Evolutionary conservation across 2,329 filamentous ascomycete species (phyloP).

Genomic region (Diaporthe caulivora): DNA sequence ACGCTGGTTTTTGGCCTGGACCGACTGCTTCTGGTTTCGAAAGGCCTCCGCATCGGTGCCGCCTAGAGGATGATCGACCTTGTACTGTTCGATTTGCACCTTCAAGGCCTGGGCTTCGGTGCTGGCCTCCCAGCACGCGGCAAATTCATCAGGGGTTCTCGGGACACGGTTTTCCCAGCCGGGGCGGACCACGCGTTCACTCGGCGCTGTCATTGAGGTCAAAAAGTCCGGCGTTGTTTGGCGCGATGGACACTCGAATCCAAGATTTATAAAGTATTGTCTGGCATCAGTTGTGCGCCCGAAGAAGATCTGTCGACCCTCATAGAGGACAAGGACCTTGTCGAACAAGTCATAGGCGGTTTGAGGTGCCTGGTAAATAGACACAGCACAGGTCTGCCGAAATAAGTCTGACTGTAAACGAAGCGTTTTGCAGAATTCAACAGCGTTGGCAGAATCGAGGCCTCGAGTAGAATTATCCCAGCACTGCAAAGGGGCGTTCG

Average conservation of each 20-base stretch:
- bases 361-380: slow-evolving; percentile 80
- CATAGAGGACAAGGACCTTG: slow-evolving; percentile 70
- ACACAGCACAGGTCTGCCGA: slow-evolving; percentile 74
- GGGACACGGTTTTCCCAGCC: slow-evolving; percentile 69
- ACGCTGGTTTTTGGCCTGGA: slow-evolving; percentile 71
- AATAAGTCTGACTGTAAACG: slow-evolving; percentile 76
- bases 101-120: slow-evolving; percentile 63
- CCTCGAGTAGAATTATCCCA: slow-evolving; percentile 82
- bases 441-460: slow-evolving; percentile 80
- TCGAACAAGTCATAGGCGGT: slow-evolving; percentile 74
- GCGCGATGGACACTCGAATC: slow-evolving; percentile 75
- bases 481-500: slow-evolving; percentile 71
- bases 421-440: slow-evolving; percentile 80
- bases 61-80: slow-evolving; percentile 63
- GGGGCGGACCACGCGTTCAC: slow-evolving; percentile 66
- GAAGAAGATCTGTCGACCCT: slow-evolving; percentile 73
- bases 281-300: slow-evolving; percentile 71
- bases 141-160: slow-evolving; percentile 73
- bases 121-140: slow-evolving; percentile 68
- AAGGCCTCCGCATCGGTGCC: slow-evolving; percentile 68
- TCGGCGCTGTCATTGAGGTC: slow-evolving; percentile 75
- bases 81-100: slow-evolving; percentile 68
- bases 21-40: slow-evolving; percentile 64
- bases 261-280: slow-evolving; percentile 75
- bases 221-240: slow-evolving; percentile 81